Conservation (phyloP, 768 basidiomycete species). For the Panellus pusillus region DNA sequence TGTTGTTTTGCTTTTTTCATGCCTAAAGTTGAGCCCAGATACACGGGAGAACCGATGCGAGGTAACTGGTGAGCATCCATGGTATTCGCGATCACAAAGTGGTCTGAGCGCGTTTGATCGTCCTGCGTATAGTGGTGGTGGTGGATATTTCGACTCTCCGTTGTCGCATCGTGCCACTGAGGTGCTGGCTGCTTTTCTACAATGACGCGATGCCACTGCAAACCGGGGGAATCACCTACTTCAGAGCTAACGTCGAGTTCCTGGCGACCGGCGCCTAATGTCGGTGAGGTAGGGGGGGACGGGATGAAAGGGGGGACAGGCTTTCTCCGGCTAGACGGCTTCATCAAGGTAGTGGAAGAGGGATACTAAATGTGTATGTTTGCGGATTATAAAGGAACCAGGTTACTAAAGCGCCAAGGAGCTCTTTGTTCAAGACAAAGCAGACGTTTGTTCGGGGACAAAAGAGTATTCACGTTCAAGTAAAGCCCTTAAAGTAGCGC, state of each 20-base stretch:
- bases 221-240: constrained; percentile 14
- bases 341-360: not conserved
- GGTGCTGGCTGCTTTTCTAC: too few relatives aligned
- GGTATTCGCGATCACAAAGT: too few relatives aligned
- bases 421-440: too few relatives aligned
- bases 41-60: constrained; percentile 12
- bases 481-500: too few relatives aligned
- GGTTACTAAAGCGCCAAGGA: not conserved
- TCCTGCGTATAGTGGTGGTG: not conserved
- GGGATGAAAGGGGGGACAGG: constrained; percentile 69
- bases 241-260: constrained; percentile 10
- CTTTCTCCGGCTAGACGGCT: constrained; percentile 50
- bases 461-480: not conserved
- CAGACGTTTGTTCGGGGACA: too few relatives aligned
- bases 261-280: constrained; percentile 6
- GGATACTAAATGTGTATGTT: not conserved
- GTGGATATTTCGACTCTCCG: not conserved
- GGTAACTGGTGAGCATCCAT: constrained; percentile 1
- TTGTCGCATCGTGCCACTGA: too few relatives aligned
- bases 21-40: constrained; percentile 6
- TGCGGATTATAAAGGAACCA: not conserved
- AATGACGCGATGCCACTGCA: too few relatives aligned
- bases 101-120: too few relatives aligned
- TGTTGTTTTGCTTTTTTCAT: not conserved
- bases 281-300: constrained; percentile 55